phyloP scores from a whole-genome alignment of 306 rosid genomes.

The Adenanthera pavonina region DNA sequence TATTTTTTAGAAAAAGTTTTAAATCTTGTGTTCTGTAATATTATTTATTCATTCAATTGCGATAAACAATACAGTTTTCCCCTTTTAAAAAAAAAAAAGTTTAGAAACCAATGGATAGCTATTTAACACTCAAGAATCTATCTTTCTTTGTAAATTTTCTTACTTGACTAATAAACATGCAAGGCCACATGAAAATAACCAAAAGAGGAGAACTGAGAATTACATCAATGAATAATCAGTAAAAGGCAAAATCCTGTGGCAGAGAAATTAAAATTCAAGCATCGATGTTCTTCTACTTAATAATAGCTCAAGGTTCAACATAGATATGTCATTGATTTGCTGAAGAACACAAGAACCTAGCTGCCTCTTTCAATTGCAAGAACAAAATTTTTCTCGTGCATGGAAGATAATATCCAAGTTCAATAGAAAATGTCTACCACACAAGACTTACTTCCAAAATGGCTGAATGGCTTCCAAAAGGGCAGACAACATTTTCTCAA shows the following conservation, averaged over 20 bases:
- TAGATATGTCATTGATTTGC: neutral
- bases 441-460: conserved; percentile 3
- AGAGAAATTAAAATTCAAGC: neutral
- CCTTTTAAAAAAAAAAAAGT: neutral
- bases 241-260: neutral
- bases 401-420: neutral
- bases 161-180: neutral
- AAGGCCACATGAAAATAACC: neutral
- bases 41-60: neutral
- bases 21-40: neutral
- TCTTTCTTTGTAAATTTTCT: too few relatives aligned
- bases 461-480: neutral
- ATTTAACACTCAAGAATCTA: too few relatives aligned
- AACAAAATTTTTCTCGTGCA: neutral
- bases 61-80: neutral
- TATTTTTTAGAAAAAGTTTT: too few relatives aligned
- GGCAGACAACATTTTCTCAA: neutral
- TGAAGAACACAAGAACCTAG: neutral
- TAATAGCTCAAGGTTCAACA: neutral
- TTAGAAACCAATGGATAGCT: too few relatives aligned
- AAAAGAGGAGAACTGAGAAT: neutral
- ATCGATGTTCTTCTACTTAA: too few relatives aligned
- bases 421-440: neutral
- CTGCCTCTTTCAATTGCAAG: neutral
- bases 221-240: neutral